phyloP scores from a whole-genome alignment of 139 green algal genomes.

The Cymbomonas tetramitiformis region DNA sequence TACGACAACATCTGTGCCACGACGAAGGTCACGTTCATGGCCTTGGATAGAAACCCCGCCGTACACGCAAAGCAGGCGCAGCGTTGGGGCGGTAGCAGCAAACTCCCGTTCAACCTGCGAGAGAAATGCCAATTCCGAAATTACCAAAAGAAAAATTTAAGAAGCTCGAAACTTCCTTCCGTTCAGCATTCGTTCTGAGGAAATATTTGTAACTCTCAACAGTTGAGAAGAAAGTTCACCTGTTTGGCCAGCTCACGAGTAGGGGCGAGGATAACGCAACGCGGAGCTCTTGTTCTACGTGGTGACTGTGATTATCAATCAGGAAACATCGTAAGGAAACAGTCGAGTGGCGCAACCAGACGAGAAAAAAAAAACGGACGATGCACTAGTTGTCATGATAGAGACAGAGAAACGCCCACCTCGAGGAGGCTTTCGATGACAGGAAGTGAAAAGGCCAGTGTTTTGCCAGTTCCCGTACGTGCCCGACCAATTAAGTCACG shows the following conservation, averaged over 20 bases:
- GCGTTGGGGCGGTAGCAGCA: conserved; percentile 37
- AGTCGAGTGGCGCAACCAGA: too few relatives aligned
- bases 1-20: conserved; percentile 82
- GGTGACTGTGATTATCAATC: neutral
- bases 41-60: conserved; percentile 58
- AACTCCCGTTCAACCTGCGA: conserved; percentile 95
- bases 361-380: too few relatives aligned
- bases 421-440: conserved; percentile 77
- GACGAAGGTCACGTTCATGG: conserved; percentile 49
- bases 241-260: conserved; percentile 96
- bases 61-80: conserved; percentile 69
- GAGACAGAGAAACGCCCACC: too few relatives aligned
- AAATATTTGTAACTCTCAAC: too few relatives aligned
- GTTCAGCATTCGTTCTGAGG: too few relatives aligned
- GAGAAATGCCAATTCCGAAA: too few relatives aligned
- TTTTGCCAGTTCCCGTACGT: conserved; percentile 91
- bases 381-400: too few relatives aligned
- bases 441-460: conserved; percentile 89
- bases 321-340: too few relatives aligned
- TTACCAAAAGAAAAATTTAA: too few relatives aligned
- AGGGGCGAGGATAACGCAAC: conserved; percentile 77
- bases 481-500: conserved; percentile 81
- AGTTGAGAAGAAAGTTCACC: too few relatives aligned
- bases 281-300: conserved; percentile 36
- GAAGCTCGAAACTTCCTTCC: too few relatives aligned